Conservation (phyloP, 2,329 filamentous ascomycete species). For the Stromatinia cepivora region DNA sequence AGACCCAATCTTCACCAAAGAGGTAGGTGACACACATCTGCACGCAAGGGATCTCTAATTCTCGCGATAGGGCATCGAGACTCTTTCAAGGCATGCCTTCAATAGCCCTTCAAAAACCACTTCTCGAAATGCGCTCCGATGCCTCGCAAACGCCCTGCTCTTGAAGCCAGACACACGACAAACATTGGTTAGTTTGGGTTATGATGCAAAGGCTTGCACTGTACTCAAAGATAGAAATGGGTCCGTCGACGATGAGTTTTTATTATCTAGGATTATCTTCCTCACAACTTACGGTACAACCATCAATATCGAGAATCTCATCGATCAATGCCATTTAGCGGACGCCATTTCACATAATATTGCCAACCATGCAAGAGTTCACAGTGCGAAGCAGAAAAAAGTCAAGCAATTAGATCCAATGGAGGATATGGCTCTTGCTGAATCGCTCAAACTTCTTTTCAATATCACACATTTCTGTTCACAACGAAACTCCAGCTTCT, state of each 20-base stretch:
- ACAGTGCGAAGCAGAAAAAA: constrained; percentile 41
- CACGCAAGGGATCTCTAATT: constrained; percentile 27
- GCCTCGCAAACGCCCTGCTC: constrained; percentile 81
- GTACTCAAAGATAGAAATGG: constrained; percentile 64
- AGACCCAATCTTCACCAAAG: constrained; percentile 79
- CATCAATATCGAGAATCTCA: constrained; percentile 64
- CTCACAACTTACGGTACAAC: constrained; percentile 75
- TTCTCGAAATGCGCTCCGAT: constrained; percentile 75
- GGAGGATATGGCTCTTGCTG: constrained; percentile 76
- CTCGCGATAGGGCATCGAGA: constrained; percentile 65
- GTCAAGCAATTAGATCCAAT: constrained; percentile 53
- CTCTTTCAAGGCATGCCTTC: constrained; percentile 72
- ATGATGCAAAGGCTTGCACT: constrained; percentile 65
- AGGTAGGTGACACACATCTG: constrained; percentile 51
- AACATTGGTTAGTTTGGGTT: constrained; percentile 69
- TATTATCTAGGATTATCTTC: constrained; percentile 76
- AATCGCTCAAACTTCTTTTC: constrained; percentile 86
- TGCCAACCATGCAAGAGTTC: constrained; percentile 63
- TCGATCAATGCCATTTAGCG: constrained; percentile 65
- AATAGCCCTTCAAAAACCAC: constrained; percentile 61
- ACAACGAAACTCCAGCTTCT: constrained; percentile 61
- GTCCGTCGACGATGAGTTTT: constrained; percentile 80
- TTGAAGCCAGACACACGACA: constrained; percentile 68
- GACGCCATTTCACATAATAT: constrained; percentile 71
- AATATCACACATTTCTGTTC: constrained; percentile 79